Conservation (phyloP, 768 basidiomycete species). For the Pleurotus citrinopileatus region DNA sequence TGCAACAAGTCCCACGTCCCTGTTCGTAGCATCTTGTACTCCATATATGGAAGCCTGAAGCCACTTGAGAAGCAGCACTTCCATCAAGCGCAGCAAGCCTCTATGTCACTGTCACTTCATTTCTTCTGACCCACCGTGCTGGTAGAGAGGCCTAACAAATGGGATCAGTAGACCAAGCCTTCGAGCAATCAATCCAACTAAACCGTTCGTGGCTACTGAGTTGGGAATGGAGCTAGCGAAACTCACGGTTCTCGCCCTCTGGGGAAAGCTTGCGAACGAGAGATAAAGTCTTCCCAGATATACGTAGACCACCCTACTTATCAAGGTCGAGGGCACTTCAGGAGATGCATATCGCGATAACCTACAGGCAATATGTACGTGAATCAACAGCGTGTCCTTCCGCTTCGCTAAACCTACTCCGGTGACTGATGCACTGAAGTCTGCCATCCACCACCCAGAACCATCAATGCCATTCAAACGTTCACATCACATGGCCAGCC, state of each 20-base stretch:
- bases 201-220: too few species aligned
- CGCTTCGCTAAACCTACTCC: too few species aligned
- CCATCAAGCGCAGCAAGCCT: neutral
- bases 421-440: too few species aligned
- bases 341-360: neutral
- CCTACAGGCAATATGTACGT: neutral
- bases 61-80: neutral
- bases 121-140: too few species aligned
- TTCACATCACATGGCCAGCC: neutral
- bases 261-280: too few species aligned
- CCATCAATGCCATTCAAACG: neutral
- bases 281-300: slow-evolving; percentile 3
- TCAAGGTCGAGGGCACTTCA: neutral
- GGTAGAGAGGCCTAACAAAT: too few species aligned
- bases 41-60: slow-evolving; percentile 6
- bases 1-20: neutral
- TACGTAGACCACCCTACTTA: neutral
- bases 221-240: too few species aligned
- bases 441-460: too few species aligned
- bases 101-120: neutral
- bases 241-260: too few species aligned
- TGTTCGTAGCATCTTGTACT: neutral
- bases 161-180: too few species aligned
- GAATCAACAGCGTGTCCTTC: neutral
- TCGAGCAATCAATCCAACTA: neutral